Conservation (phyloP, 768 basidiomycete species). For the Lactarius hengduanensis region DNA sequence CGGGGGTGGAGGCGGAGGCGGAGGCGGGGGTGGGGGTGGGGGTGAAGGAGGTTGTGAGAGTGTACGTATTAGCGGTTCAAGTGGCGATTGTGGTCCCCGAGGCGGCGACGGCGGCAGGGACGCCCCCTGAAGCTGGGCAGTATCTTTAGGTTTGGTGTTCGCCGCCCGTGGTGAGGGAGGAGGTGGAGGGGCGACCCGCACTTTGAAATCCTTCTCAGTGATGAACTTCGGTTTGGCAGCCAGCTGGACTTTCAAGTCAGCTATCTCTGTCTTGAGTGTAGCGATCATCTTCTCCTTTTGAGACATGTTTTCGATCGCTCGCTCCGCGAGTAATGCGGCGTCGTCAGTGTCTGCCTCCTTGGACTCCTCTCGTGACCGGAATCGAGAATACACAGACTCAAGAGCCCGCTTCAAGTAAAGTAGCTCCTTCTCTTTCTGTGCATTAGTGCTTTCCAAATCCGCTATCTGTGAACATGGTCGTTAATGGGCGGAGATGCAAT, state of each 20-base stretch:
- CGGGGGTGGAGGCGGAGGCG: slow-evolving; percentile 21
- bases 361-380: slow-evolving; percentile 55
- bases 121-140: not conserved
- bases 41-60: slow-evolving; percentile 38
- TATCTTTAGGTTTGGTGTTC: slow-evolving; percentile 16
- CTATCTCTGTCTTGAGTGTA: slow-evolving; percentile 49
- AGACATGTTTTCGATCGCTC: slow-evolving; percentile 64
- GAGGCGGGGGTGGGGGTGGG: slow-evolving; percentile 19
- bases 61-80: slow-evolving; percentile 23
- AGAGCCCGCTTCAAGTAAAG: slow-evolving; percentile 79
- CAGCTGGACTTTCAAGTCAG: slow-evolving; percentile 50
- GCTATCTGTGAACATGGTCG: slow-evolving; percentile 42
- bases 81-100: slow-evolving; percentile 26
- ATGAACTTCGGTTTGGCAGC: slow-evolving; percentile 48
- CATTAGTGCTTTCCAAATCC: slow-evolving; percentile 49
- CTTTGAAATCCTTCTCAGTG: slow-evolving; percentile 73
- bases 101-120: slow-evolving; percentile 17
- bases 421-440: slow-evolving; percentile 69
- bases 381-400: slow-evolving; percentile 83
- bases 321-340: slow-evolving; percentile 65
- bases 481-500: not conserved
- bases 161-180: slow-evolving; percentile 47
- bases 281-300: slow-evolving; percentile 67
- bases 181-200: slow-evolving; percentile 61
- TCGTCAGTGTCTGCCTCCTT: slow-evolving; percentile 55